Conservation (phyloP, 192 early-diverging fungal genomes). For the Bifiguratus adelaidae region DNA sequence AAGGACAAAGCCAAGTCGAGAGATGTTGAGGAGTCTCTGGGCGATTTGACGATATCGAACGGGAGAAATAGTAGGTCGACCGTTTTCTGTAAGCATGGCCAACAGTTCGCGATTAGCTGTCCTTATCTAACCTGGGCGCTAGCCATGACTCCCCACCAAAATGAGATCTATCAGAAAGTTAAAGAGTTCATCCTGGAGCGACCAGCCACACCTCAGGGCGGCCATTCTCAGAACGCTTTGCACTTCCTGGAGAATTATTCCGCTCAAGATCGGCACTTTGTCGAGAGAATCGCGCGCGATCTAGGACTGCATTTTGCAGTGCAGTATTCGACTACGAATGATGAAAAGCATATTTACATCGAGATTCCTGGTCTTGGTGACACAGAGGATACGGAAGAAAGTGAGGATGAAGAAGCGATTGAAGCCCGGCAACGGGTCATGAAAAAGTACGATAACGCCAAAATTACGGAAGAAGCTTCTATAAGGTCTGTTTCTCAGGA, state of each 20-base stretch:
- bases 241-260: constrained; percentile 30
- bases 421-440: constrained; percentile 41
- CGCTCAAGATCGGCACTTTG: constrained; percentile 36
- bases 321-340: constrained; percentile 15
- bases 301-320: constrained; percentile 27
- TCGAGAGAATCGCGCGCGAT: constrained; percentile 25
- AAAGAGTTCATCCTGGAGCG: constrained; percentile 31
- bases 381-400: constrained; percentile 23
- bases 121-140: neutral
- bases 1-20: no score
- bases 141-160: constrained; percentile 39
- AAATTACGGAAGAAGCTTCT: constrained; percentile 30
- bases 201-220: neutral
- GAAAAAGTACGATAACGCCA: constrained; percentile 36
- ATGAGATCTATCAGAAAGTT: constrained; percentile 32
- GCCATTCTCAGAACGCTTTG: constrained; percentile 12
- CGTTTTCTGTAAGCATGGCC: no score
- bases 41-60: no score
- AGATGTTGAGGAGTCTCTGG: no score
- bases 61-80: no score
- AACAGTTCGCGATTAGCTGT: neutral
- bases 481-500: no score
- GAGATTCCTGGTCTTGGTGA: constrained; percentile 33
- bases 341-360: constrained; percentile 27
- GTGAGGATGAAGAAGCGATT: constrained; percentile 28